Percentiles rank a stretch among this genome's conserved stretches.
These are phyloP conservation scores for Moesziomyces antarcticus DNA, from an alignment of 1,284 basidiomycete species.

Conservation along the genomic window DNA sequence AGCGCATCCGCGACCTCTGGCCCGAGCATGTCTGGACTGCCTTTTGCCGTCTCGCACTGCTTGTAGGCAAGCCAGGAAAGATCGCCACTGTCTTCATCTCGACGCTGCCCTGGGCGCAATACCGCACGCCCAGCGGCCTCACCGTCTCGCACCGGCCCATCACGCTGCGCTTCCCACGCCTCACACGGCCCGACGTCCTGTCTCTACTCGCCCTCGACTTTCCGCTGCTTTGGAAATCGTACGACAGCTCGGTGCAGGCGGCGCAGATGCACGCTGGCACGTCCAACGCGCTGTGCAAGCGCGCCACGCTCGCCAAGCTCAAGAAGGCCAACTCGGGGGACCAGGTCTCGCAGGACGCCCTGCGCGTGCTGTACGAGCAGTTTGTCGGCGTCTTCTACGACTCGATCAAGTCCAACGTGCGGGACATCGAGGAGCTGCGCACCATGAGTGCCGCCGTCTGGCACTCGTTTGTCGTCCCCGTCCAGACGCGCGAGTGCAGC, in stretches of 20 bases:
- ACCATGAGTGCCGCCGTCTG: conserved; percentile 53
- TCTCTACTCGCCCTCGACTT: conserved; percentile 45
- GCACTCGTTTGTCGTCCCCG: conserved; percentile 53
- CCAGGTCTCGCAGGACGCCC: conserved; percentile 9
- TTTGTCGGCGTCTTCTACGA: conserved; percentile 58
- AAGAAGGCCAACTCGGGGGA: conserved; percentile 12
- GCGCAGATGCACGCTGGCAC: conserved; percentile 41
- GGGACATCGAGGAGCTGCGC: conserved; percentile 56
- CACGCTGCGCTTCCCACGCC: conserved; percentile 45
- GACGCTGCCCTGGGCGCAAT: conserved; percentile 50
- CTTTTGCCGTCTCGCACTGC: conserved; percentile 47
- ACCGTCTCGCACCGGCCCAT: conserved; percentile 52
- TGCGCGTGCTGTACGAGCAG: conserved; percentile 34
- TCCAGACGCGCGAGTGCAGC: conserved; percentile 42
- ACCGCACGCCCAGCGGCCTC: conserved; percentile 42
- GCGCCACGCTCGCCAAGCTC: conserved; percentile 11
- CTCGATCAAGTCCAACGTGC: conserved; percentile 46
- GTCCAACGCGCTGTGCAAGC: conserved; percentile 20
- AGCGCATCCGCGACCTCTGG: conserved; percentile 61
- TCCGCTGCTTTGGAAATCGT: conserved; percentile 25
- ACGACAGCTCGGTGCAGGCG: conserved; percentile 22
- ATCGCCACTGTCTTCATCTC: conserved; percentile 50
- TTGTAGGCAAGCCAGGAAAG: conserved; percentile 32
- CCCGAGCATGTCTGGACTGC: conserved; percentile 58
- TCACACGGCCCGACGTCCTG: conserved; percentile 43